A percentile compares a stretch with the other conserved stretches of the same genome.
These are phyloP conservation scores for Murraya koenigii DNA, from an alignment of 345 rosid genomes.

Conservation along the genomic window DNA sequence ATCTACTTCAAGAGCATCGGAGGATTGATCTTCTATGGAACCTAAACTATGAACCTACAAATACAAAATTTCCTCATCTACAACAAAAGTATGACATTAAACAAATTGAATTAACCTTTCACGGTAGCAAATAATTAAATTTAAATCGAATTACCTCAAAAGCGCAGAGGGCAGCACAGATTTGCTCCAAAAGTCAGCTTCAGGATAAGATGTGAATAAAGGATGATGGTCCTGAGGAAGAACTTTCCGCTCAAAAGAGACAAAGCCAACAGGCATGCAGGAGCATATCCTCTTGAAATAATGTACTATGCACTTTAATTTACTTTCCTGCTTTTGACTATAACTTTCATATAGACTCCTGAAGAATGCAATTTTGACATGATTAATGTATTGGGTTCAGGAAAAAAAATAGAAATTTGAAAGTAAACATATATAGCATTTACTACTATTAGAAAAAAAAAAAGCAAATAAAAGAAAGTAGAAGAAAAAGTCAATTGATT, in stretches of 20 bases:
- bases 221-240: slow-evolving; percentile 44
- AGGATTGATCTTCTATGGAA: slow-evolving; percentile 70
- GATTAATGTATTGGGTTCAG: not conserved
- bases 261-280: slow-evolving; percentile 52
- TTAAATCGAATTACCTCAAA: slow-evolving; percentile 54
- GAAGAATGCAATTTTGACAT: slow-evolving; percentile 23
- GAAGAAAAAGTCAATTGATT: not conserved
- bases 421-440: not conserved
- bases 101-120: not conserved
- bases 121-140: not conserved
- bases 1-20: slow-evolving; percentile 74
- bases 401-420: slow-evolving; percentile 5
- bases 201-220: slow-evolving; percentile 38
- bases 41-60: slow-evolving; percentile 59
- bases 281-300: slow-evolving; percentile 79
- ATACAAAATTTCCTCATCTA: not conserved
- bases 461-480: not conserved
- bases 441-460: not conserved
- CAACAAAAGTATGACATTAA: not conserved
- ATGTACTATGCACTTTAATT: slow-evolving; percentile 69
- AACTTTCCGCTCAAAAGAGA: slow-evolving; percentile 88
- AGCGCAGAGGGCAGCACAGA: slow-evolving; percentile 60
- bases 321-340: slow-evolving; percentile 64
- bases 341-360: slow-evolving; percentile 68
- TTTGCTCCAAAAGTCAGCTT: slow-evolving; percentile 65